These are phyloP conservation scores for Kluyveromyces siamensis DNA, from an alignment of 805 yeast genomes.

Conservation along the genomic window DNA sequence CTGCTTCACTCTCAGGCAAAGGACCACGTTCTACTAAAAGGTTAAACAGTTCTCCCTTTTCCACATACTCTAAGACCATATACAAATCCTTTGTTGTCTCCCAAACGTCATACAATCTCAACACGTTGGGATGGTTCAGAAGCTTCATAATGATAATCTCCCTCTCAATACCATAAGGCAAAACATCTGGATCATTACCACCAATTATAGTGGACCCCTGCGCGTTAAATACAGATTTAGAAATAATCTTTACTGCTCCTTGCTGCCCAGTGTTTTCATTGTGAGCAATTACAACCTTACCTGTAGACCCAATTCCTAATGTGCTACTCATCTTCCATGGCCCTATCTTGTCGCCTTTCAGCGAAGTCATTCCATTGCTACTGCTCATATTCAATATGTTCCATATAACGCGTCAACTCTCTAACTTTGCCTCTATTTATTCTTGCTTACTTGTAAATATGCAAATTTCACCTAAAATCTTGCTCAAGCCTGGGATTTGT, in stretches of 20 bases:
- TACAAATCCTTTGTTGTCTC: slow-evolving; percentile 76
- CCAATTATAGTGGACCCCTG: slow-evolving; percentile 32
- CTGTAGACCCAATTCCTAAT: slow-evolving; percentile 93
- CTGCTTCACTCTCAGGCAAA: slow-evolving; percentile 82
- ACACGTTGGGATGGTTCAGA: slow-evolving; percentile 66
- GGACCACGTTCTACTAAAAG: slow-evolving; percentile 82
- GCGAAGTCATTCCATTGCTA: slow-evolving; percentile 10
- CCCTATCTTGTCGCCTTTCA: slow-evolving; percentile 49
- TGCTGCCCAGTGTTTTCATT: slow-evolving; percentile 76
- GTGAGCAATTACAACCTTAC: slow-evolving; percentile 87
- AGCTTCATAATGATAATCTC: slow-evolving; percentile 82
- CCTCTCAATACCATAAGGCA: slow-evolving; percentile 79
- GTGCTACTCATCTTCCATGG: slow-evolving; percentile 97
- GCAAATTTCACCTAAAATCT: too few species aligned
- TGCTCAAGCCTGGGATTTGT: not conserved
- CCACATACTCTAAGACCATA: slow-evolving; percentile 87
- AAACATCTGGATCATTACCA: slow-evolving; percentile 39
- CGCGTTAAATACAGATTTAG: slow-evolving; percentile 61
- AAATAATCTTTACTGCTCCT: slow-evolving; percentile 95
- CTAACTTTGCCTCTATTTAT: too few species aligned
- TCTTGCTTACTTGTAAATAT: too few species aligned
- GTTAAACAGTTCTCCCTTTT: slow-evolving; percentile 95
- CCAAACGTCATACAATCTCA: slow-evolving; percentile 80
- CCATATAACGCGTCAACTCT: not conserved
- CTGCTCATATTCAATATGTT: not conserved